These are phyloP conservation scores for Aureobasidium sp. DNA, from an alignment of 2,329 filamentous ascomycete species.

Conservation along the genomic window DNA sequence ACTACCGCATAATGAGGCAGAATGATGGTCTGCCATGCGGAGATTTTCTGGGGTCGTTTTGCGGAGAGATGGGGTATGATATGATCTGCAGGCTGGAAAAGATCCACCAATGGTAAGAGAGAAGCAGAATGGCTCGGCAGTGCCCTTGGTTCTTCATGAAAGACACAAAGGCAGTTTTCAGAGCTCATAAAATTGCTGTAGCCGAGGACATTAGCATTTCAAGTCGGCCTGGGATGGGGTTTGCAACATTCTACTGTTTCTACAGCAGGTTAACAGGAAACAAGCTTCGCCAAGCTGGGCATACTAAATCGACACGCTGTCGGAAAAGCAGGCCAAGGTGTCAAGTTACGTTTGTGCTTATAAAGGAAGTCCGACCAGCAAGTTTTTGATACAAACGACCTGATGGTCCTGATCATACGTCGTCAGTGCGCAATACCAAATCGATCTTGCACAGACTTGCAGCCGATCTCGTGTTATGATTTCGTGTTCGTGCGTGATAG, in stretches of 20 bases:
- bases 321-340: not conserved
- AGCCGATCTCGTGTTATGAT: not conserved
- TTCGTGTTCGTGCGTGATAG: not conserved
- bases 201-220: not conserved
- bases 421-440: not conserved
- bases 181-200: not conserved
- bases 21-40: not conserved
- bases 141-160: too few species aligned
- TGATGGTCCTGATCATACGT: not conserved
- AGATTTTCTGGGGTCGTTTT: not conserved
- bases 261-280: not conserved
- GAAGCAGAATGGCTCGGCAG: not conserved
- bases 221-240: too few species aligned
- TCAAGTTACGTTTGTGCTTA: too few species aligned
- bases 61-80: conserved; percentile 7
- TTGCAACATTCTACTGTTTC: too few species aligned
- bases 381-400: not conserved
- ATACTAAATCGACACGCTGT: not conserved
- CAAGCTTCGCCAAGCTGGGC: not conserved
- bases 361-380: not conserved
- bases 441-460: not conserved
- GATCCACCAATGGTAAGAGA: conserved; percentile 15
- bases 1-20: not conserved
- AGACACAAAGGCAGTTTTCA: not conserved
- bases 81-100: conserved; percentile 5